These are phyloP conservation scores for Aureobasidium namibiae DNA, from an alignment of 2,329 filamentous ascomycete species.

Conservation along the genomic window DNA sequence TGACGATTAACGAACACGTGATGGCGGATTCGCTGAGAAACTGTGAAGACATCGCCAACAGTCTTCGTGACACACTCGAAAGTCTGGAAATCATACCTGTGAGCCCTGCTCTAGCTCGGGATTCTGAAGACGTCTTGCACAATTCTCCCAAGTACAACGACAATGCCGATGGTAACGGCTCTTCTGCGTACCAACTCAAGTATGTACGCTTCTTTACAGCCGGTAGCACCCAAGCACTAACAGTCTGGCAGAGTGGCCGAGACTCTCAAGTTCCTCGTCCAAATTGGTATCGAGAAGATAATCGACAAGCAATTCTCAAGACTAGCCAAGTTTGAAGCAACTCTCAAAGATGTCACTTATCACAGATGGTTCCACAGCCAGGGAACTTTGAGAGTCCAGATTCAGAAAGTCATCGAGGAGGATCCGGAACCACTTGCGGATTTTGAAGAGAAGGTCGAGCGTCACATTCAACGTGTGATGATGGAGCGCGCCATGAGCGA, in stretches of 20 bases:
- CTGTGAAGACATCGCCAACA: background rate
- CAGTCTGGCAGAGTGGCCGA: background rate
- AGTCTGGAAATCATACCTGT: background rate
- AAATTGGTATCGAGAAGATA: background rate
- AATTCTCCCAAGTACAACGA: background rate
- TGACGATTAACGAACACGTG: background rate
- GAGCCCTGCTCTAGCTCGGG: background rate
- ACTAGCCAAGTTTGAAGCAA: background rate
- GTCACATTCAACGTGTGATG: background rate
- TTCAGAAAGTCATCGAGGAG: background rate
- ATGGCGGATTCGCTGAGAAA: background rate
- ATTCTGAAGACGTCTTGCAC: too few species aligned
- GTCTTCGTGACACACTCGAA: background rate
- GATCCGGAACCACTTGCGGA: background rate
- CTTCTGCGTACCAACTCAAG: background rate
- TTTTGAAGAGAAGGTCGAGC: background rate
- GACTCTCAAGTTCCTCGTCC: background rate
- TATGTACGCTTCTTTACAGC: background rate
- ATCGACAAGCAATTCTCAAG: background rate
- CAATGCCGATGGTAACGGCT: background rate
- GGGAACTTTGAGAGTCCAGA: background rate
- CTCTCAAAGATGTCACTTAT: background rate
- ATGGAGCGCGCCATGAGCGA: background rate
- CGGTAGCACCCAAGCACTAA: background rate
- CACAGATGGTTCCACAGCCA: background rate